A percentile compares a stretch with the other conserved stretches of the same genome.
Evolutionary conservation across 129 eudicot species (phyloP).

Genomic region (Logfia minima): DNA sequence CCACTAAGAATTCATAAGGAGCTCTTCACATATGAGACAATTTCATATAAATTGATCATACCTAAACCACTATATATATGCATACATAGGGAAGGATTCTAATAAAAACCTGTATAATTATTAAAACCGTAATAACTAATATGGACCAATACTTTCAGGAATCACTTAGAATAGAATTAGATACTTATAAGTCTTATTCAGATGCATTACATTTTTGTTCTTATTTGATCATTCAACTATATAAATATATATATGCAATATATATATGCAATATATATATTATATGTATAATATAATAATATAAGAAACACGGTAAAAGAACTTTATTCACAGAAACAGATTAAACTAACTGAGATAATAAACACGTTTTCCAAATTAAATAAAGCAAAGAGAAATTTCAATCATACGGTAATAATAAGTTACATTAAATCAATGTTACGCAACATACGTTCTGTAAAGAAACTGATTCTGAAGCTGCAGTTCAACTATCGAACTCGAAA

Average conservation of each 20-base stretch:
- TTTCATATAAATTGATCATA: background rate
- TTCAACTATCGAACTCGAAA: background rate
- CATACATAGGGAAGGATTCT: too few relatives aligned
- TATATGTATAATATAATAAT: too few relatives aligned
- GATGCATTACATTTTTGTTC: background rate
- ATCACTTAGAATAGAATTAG: background rate
- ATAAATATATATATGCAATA: too few relatives aligned
- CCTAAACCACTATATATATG: slow-evolving; percentile 3
- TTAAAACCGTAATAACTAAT: background rate
- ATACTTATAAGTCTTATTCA: too few relatives aligned
- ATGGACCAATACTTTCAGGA: background rate
- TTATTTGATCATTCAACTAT: background rate
- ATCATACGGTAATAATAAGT: background rate
- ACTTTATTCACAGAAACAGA: slow-evolving; percentile 4
- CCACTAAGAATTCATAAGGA: slow-evolving; percentile 12
- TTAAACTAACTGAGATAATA: background rate
- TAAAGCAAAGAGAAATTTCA: background rate
- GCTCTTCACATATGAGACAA: background rate
- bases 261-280: too few relatives aligned
- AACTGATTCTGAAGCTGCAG: slow-evolving; percentile 18
- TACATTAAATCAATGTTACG: background rate
- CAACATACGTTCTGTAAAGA: slow-evolving; percentile 19
- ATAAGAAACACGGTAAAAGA: background rate
- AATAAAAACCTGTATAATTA: too few relatives aligned
- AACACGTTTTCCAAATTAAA: background rate